A percentile compares a stretch with the other conserved stretches of the same genome.
phyloP scores from a whole-genome alignment of 352 stramenopile species.

The Globisporangium perplexum region DNA sequence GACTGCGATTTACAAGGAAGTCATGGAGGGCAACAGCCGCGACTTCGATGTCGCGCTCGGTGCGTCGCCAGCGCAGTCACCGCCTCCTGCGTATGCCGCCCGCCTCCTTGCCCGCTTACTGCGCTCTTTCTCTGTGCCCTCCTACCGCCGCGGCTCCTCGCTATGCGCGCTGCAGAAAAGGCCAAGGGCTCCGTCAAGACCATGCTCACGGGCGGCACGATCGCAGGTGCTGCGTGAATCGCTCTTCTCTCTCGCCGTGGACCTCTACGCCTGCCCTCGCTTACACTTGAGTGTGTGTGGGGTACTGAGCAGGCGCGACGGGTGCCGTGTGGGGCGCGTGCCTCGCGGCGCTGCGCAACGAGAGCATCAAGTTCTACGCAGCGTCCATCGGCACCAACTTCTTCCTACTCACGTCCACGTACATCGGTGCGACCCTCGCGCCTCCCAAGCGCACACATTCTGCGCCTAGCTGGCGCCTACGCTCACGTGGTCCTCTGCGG shows the following conservation, averaged over 20 bases:
- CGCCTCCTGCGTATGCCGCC: too few relatives aligned
- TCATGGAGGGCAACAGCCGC: too few relatives aligned
- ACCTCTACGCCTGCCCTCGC: background rate
- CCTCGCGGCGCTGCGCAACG: constrained; percentile 62
- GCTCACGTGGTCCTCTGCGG: background rate
- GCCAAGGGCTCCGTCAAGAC: constrained; percentile 56
- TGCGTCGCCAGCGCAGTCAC: too few relatives aligned
- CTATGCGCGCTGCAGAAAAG: constrained; percentile 33
- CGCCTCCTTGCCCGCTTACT: too few relatives aligned
- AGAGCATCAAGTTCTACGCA: constrained; percentile 77
- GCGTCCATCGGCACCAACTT: constrained; percentile 85
- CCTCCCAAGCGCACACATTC: background rate
- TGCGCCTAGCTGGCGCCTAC: background rate
- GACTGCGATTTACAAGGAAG: too few relatives aligned
- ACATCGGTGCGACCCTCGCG: constrained; percentile 39
- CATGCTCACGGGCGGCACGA: constrained; percentile 58
- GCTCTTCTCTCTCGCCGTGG: background rate
- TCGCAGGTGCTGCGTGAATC: constrained; percentile 25
- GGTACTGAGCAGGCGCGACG: constrained; percentile 21
- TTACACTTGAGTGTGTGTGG: background rate
- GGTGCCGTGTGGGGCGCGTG: constrained; percentile 53
- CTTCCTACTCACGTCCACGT: constrained; percentile 79
- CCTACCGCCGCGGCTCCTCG: too few relatives aligned
- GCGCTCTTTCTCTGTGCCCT: too few relatives aligned
- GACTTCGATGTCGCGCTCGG: too few relatives aligned